Base-by-base conservation (phyloP, 805 yeast genomes). In the Saccharomyces mikatae region DNA sequence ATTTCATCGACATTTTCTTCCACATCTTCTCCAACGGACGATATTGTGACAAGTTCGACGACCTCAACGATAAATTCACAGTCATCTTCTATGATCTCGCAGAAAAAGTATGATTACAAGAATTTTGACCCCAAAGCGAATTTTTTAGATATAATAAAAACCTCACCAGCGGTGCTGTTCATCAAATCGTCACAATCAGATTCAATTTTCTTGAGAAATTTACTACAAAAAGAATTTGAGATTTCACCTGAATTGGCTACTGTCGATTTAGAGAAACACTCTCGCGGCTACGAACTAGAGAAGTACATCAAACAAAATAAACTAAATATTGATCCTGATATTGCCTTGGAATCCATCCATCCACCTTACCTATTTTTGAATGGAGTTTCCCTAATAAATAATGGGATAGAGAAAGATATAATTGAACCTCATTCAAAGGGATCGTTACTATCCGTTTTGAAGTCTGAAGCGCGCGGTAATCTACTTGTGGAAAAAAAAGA, bases 191-290 rank as follows among this genome's bases (percentile, higher is more conserved):
- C 76, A 60, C 82, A 95, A 69, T 91, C 91, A 36, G 84, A 76
- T 66, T 86, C 92, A 8, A 79, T 78, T 63, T 75, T 75, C 51
- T 77, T 89, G 62, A 90, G 87, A 72, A 74, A 78, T 36, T 72
- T 90, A 48, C 73, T 90, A 52, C 69, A 71, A 21, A 80, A 77
- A 22, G 80, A 81, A 60, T 89, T 89, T 70, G 80, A 79, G 54
- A 80, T 90, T 54, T 77, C 79, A 3, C 97, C 97, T 2, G 74
- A 77, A 47, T 89, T 90, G 0, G 70, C 77, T 4, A 76, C 87
- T 52, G 89, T 90, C 13, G 97, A 91, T 66, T 75, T 90, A 51
- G 96, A 90, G 69, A 77, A 76, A 63, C 96, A 89, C 68, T 74
- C 77, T 46, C 76, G 87, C 65, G 97, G 97, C 1, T 66, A 72